phyloP scores from a whole-genome alignment of 2,329 filamentous ascomycete species.

The Furcasterigmium furcatum region DNA sequence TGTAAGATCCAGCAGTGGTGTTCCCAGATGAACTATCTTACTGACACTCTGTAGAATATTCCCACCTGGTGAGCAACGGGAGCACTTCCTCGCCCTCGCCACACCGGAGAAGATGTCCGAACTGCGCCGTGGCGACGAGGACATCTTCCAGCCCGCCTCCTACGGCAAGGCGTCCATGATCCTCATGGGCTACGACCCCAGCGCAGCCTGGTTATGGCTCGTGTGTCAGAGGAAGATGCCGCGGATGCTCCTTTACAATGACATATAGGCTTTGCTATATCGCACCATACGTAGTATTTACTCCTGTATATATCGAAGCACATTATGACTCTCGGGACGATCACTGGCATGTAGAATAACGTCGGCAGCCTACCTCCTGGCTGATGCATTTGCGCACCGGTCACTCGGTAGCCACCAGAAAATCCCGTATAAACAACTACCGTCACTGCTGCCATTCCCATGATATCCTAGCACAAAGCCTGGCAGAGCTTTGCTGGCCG shows the following conservation, averaged over 20 bases:
- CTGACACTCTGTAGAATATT: slow-evolving; percentile 12
- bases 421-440: too few species aligned
- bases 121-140: slow-evolving; percentile 22
- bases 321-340: too few species aligned
- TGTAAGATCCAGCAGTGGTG: slow-evolving; percentile 35
- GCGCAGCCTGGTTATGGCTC: slow-evolving; percentile 34
- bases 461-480: too few species aligned
- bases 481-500: too few species aligned
- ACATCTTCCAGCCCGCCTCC: slow-evolving; percentile 31
- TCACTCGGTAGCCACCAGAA: too few species aligned
- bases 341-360: too few species aligned
- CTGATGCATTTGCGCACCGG: too few species aligned
- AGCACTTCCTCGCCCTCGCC: slow-evolving; percentile 57
- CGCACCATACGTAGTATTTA: too few species aligned
- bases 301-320: too few species aligned
- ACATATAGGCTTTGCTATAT: slow-evolving; percentile 21
- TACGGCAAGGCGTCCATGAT: slow-evolving; percentile 27
- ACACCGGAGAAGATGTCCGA: slow-evolving; percentile 53
- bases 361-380: too few species aligned
- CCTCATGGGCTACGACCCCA: slow-evolving; percentile 29
- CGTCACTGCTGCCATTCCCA: too few species aligned
- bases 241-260: slow-evolving; percentile 31
- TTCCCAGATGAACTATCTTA: neutral
- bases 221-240: slow-evolving; percentile 27
- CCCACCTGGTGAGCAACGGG: slow-evolving; percentile 26